Percentiles rank a stretch among this genome's conserved stretches.
Conservation (phyloP, 208 protist species). For the Trypanosomatidae sp. region DNA sequence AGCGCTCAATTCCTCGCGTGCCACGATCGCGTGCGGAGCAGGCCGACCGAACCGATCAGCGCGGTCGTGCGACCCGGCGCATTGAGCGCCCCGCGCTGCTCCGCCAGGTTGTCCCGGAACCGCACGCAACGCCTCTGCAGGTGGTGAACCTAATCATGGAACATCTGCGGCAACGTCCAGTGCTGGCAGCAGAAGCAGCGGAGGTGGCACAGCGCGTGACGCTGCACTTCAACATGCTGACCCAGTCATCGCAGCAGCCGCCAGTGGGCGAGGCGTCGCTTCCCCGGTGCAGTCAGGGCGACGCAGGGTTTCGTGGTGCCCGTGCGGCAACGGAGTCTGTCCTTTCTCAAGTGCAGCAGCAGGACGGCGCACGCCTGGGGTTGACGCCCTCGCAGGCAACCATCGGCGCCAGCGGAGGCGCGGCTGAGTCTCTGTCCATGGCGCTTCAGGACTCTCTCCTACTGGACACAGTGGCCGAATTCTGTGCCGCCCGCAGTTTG, state of each 20-base stretch:
- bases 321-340: constrained; percentile 9
- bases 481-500: constrained; percentile 39
- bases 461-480: constrained; percentile 42
- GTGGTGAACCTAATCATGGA: constrained; percentile 60
- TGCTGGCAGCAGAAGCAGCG: constrained; percentile 29
- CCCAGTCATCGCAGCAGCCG: constrained; percentile 16
- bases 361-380: constrained; percentile 1
- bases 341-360: constrained; percentile 17
- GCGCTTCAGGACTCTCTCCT: constrained; percentile 53
- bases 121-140: constrained; percentile 47
- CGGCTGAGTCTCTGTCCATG: constrained; percentile 12
- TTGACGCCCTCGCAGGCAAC: constrained; percentile 18
- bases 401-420: constrained; percentile 9
- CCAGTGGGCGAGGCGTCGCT: not conserved
- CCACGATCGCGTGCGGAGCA: not conserved
- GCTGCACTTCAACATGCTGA: constrained; percentile 29
- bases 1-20: not conserved
- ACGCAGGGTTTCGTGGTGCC: not conserved
- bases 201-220: constrained; percentile 30
- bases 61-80: not conserved
- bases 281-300: not conserved
- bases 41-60: not conserved
- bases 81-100: constrained; percentile 19
- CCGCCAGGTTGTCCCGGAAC: constrained; percentile 51
- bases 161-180: constrained; percentile 29